Percentiles rank a stretch among this genome's conserved stretches.
Conservation (phyloP, 371 early-diverging fungal species). For the Vairimorpha necatrix region DNA sequence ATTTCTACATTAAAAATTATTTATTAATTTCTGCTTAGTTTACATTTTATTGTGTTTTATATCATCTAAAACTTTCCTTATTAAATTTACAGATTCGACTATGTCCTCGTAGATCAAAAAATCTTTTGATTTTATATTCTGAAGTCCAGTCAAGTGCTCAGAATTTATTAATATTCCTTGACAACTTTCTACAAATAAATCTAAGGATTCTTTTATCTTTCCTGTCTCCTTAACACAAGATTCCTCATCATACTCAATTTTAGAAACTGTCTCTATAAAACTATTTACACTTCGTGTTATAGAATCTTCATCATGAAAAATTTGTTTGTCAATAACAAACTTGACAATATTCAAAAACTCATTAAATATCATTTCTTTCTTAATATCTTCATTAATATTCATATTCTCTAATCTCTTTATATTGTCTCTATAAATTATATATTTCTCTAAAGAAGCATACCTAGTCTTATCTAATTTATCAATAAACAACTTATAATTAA, state of each 20-base stretch:
- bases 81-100: neutral
- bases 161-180: neutral
- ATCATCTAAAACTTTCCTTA: conserved; percentile 7
- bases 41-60: neutral
- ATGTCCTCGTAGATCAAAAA: neutral
- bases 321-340: neutral
- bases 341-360: conserved; percentile 13
- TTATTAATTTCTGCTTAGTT: neutral
- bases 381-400: neutral
- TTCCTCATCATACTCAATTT: neutral
- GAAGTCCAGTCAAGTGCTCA: neutral
- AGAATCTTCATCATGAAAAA: neutral
- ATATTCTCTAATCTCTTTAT: conserved; percentile 8
- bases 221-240: neutral
- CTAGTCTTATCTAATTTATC: conserved; percentile 16
- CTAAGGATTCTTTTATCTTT: neutral
- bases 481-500: conserved; percentile 18
- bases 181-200: neutral
- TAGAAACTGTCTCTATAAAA: neutral
- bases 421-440: conserved; percentile 24
- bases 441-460: conserved; percentile 16
- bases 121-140: neutral
- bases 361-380: conserved; percentile 9
- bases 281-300: neutral
- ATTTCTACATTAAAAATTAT: too few species aligned